phyloP scores from a whole-genome alignment of 495 filamentous ascomycete genomes.

The Hypoxylon subgilvum region DNA sequence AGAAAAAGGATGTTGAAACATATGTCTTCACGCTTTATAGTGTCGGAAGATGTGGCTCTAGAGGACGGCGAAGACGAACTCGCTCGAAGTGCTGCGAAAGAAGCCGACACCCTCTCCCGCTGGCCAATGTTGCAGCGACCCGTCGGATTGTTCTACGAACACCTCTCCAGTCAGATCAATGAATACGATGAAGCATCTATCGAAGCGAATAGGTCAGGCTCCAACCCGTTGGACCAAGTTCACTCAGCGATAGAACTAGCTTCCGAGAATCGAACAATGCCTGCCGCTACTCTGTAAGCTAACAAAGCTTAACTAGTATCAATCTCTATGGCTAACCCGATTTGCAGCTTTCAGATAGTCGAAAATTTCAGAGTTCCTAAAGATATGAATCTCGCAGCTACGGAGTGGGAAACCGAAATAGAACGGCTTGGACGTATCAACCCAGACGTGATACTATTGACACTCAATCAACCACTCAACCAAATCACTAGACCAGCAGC shows the following conservation, averaged over 20 bases:
- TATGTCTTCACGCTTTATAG: constrained; percentile 18
- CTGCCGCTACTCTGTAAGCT: constrained; percentile 39
- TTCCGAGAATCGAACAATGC: constrained; percentile 12
- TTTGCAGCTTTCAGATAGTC: constrained; percentile 31
- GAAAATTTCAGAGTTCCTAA: constrained; percentile 8
- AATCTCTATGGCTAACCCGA: constrained; percentile 14
- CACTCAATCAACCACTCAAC: constrained; percentile 14
- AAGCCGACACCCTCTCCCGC: neutral
- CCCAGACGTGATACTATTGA: constrained; percentile 17
- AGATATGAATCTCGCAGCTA: constrained; percentile 13
- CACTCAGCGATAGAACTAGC: constrained; percentile 14
- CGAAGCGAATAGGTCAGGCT: neutral
- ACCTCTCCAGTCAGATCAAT: constrained; percentile 12
- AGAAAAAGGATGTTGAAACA: constrained; percentile 12
- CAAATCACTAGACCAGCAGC: constrained; percentile 5
- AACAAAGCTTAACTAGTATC: neutral
- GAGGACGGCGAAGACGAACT: neutral
- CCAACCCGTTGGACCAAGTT: constrained; percentile 31
- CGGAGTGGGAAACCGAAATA: constrained; percentile 30
- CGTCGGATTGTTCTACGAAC: constrained; percentile 35
- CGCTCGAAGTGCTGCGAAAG: neutral
- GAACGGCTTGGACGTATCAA: constrained; percentile 20
- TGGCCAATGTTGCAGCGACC: constrained; percentile 14
- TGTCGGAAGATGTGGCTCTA: constrained; percentile 20
- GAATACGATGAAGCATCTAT: neutral